A percentile compares a stretch with the other conserved stretches of the same genome.
phyloP scores from a whole-genome alignment of 148 eudicot genomes.

The Rhododendron ovatum region DNA sequence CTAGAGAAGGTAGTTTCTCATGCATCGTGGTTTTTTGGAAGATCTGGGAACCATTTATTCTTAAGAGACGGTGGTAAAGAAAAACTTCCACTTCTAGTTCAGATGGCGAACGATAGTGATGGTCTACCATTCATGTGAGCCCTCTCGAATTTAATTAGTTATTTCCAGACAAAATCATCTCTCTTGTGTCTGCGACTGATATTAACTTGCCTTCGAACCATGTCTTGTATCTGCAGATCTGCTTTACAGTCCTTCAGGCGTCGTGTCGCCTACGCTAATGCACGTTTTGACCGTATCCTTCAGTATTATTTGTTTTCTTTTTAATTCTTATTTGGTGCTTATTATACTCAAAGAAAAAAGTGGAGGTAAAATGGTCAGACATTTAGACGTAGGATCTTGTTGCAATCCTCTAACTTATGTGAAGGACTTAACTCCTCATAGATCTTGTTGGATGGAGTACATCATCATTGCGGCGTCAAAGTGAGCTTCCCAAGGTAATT shows the following conservation, averaged over 20 bases:
- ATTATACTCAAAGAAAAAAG: not conserved
- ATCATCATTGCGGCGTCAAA: conserved; percentile 59
- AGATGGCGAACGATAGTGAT: conserved; percentile 64
- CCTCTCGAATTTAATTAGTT: not conserved
- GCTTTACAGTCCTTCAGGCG: conserved; percentile 78
- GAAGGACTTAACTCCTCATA: conserved; percentile 42
- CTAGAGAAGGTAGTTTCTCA: conserved; percentile 61
- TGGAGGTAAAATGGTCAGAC: not conserved
- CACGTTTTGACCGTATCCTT: conserved; percentile 81
- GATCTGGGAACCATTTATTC: conserved; percentile 75
- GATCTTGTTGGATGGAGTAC: conserved; percentile 96
- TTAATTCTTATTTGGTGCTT: not conserved
- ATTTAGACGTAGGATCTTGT: not conserved
- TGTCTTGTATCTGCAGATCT: conserved; percentile 47
- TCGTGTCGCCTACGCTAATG: conserved; percentile 78
- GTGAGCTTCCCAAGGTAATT: conserved; percentile 74
- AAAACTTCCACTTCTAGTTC: conserved; percentile 72
- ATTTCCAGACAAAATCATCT: not conserved
- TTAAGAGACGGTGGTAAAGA: conserved; percentile 59
- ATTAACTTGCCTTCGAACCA: not conserved
- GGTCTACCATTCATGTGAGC: conserved; percentile 78
- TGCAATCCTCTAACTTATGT: not conserved
- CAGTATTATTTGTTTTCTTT: not conserved
- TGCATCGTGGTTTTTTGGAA: conserved; percentile 63
- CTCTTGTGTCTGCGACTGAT: not conserved